phyloP scores from a whole-genome alignment of 345 rosid species.

The Eutrema yunnanense region DNA sequence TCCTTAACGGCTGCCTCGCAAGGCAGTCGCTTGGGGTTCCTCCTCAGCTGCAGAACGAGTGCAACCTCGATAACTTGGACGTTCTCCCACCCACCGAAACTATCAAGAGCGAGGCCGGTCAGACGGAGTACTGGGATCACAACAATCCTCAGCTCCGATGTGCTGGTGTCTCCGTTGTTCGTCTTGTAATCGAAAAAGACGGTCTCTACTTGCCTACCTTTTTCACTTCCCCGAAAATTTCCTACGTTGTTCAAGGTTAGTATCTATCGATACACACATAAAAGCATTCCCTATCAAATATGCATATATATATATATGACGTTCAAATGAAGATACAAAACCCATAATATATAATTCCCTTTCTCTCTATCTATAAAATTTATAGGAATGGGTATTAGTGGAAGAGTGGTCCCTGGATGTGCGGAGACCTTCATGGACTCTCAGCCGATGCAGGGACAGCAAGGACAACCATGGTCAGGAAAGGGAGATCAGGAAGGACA shows the following conservation, averaged over 20 bases:
- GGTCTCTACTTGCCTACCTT: conserved; percentile 56
- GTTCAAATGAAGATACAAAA: neutral
- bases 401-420: conserved; percentile 47
- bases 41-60: conserved; percentile 32
- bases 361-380: neutral
- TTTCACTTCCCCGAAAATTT: conserved; percentile 36
- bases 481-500: neutral
- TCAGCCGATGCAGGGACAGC: conserved; percentile 11
- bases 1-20: conserved; percentile 22
- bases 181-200: conserved; percentile 36
- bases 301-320: neutral
- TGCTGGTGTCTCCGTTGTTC: conserved; percentile 45
- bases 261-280: neutral
- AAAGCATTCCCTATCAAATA: neutral
- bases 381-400: conserved; percentile 41
- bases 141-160: conserved; percentile 50
- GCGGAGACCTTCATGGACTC: conserved; percentile 62
- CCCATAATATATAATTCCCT: neutral
- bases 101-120: conserved; percentile 46
- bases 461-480: neutral
- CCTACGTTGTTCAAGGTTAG: conserved; percentile 49
- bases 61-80: conserved; percentile 45
- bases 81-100: conserved; percentile 39
- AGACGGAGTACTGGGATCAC: conserved; percentile 45
- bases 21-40: conserved; percentile 29